A percentile compares a stretch with the other conserved stretches of the same genome.
These are phyloP conservation scores for Hemisphaericaspora nanyangensis DNA, from an alignment of 805 yeast species.

Conservation along the genomic window DNA sequence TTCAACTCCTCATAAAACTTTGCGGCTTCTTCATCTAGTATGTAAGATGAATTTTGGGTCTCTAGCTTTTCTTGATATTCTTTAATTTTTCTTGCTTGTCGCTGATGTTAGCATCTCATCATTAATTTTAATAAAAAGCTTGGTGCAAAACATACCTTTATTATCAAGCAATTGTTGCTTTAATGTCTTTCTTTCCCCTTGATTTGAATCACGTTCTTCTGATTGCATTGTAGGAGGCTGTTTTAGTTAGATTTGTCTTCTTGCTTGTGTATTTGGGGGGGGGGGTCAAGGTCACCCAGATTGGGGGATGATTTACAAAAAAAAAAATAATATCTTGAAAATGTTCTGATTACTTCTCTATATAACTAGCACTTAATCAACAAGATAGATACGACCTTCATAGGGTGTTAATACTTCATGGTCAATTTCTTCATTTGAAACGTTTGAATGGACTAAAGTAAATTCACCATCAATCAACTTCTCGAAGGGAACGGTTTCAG, in stretches of 20 bases:
- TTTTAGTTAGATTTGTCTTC: too few relatives aligned
- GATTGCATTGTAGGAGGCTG: constrained; percentile 2
- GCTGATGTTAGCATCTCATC: neutral
- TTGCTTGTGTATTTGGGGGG: too few relatives aligned
- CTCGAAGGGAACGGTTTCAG: constrained; percentile 26
- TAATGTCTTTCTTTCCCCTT: constrained; percentile 33
- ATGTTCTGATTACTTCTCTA: too few relatives aligned
- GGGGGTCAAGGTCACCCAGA: too few relatives aligned
- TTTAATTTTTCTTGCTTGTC: constrained; percentile 5
- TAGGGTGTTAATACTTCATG: constrained; percentile 34
- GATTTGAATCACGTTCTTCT: constrained; percentile 5
- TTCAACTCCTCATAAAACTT: constrained; percentile 28
- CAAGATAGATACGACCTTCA: constrained; percentile 42
- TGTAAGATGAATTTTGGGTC: constrained; percentile 36
- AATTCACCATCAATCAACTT: constrained; percentile 23
- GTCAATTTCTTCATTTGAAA: constrained; percentile 13
- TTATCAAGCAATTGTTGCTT: constrained; percentile 40
- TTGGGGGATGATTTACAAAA: too few relatives aligned
- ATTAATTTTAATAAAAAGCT: neutral
- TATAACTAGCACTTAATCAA: neutral
- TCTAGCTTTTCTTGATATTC: constrained; percentile 22
- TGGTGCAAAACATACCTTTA: constrained; percentile 27
- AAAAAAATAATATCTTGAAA: too few relatives aligned
- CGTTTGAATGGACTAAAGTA: constrained; percentile 30
- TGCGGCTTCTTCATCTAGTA: constrained; percentile 34